Evolutionary conservation across 2,329 filamentous ascomycete species (phyloP), one percentile per base, ranked within the genome.

Genomic region (Botrytis cinerea): DNA sequence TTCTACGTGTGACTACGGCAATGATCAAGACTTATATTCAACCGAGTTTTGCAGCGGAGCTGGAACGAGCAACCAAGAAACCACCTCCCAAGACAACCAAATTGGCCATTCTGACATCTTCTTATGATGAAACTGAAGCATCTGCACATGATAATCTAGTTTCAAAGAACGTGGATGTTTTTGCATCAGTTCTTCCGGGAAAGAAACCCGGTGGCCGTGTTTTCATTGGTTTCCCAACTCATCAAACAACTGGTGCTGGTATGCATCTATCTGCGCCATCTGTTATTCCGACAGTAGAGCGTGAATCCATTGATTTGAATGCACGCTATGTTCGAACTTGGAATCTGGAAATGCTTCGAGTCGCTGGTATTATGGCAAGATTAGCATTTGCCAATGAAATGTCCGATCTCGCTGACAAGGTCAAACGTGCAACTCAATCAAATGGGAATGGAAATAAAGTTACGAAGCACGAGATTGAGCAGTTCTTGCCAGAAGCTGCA

Each of bases 201-300:
- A 97, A 94, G 81, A 93, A 93, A 78, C 88, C 88, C 0, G 89
- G 89, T 14, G 96, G 96, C 10, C 91, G 93, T 71, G 93, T 99
- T 72, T 99, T 98, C 80, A 99, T 99, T 79, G 96, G 96, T 0
- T 99, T 99, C 80, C 95, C 96, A 4, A 99, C 96, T 1, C 95
- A 95, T 78, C 96, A 99, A 84, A 99, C 96, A 0, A 99, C 97
- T 0, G 96, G 95, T 72, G 90, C 95, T 43, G 93, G 95, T 25
- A 92, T 97, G 81, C 96, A 99, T 82, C 92, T 99, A 45, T 98
- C 95, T 20, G 96, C 96, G 0, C 96, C 95, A 1, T 98, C 95
- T 0, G 91, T 99, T 22, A 99, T 99, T 73, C 96, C 96, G 0
- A 99, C 96, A 0, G 97, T 99, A 3, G 96, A 99, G 82, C 90